These are phyloP conservation scores for Trichoderma virens DNA, from an alignment of 495 filamentous ascomycete genomes.

Conservation along the genomic window DNA sequence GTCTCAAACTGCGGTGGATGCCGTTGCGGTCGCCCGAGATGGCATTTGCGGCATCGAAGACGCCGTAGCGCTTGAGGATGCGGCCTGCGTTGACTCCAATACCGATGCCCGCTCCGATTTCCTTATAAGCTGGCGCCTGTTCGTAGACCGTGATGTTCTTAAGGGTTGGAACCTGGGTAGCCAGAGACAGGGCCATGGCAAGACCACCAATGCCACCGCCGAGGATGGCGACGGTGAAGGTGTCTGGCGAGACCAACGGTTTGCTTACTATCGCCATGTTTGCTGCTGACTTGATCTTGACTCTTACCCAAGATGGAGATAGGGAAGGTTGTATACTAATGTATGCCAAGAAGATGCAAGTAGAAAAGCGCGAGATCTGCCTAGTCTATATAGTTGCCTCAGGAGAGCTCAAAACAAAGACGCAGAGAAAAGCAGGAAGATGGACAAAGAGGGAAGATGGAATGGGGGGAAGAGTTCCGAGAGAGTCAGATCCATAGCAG, in stretches of 20 bases:
- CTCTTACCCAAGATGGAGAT: background rate
- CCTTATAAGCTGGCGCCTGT: conserved; percentile 18
- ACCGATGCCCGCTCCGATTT: conserved; percentile 28
- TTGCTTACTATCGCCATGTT: background rate
- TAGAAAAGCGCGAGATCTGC: background rate
- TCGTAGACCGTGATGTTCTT: conserved; percentile 12
- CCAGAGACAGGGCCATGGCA: conserved; percentile 1
- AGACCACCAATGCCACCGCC: background rate
- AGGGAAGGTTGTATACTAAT: background rate
- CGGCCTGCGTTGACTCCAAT: conserved; percentile 15
- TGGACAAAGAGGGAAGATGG: background rate
- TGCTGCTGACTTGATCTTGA: background rate
- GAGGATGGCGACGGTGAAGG: background rate
- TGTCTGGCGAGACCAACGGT: background rate
- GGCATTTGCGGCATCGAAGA: conserved; percentile 25
- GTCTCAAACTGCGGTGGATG: conserved; percentile 22
- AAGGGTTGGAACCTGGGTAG: conserved; percentile 1
- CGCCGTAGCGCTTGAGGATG: conserved; percentile 11
- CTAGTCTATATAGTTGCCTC: background rate
- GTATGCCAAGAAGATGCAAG: background rate
- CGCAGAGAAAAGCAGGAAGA: background rate
- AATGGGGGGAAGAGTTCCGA: background rate
- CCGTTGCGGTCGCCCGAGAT: conserved; percentile 24
- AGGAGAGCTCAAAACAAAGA: background rate
- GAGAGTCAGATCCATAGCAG: background rate